Percentiles rank a stretch among this genome's conserved stretches.
These are phyloP conservation scores for Entomortierella beljakovae DNA, from an alignment of 192 early-diverging fungal species.

Conservation along the genomic window DNA sequence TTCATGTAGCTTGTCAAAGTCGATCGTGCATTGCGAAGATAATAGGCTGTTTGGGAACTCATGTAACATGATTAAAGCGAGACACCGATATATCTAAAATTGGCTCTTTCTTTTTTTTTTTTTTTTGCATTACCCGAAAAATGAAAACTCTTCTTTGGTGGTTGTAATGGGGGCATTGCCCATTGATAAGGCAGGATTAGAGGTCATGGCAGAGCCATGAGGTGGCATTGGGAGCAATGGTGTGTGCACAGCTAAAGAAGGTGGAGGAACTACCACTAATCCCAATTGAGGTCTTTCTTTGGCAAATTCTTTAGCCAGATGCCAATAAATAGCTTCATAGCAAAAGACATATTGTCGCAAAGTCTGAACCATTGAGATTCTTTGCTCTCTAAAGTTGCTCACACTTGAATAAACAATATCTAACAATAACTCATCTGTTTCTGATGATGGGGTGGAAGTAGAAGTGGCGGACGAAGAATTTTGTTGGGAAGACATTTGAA, in stretches of 20 bases:
- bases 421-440: slow-evolving; percentile 12
- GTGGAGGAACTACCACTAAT: slow-evolving; percentile 18
- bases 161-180: slow-evolving; percentile 28
- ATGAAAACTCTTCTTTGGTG: slow-evolving; percentile 34
- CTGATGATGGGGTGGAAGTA: background rate
- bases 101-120: too few relatives aligned
- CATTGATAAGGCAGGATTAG: slow-evolving; percentile 26
- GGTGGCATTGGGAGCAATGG: slow-evolving; percentile 36
- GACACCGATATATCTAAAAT: too few relatives aligned
- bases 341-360: slow-evolving; percentile 85
- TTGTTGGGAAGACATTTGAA: too few relatives aligned
- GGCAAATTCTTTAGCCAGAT: slow-evolving; percentile 31
- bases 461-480: too few relatives aligned
- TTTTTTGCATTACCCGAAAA: slow-evolving; percentile 48
- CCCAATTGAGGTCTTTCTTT: slow-evolving; percentile 29
- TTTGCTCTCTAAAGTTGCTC: slow-evolving; percentile 76
- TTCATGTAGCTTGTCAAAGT: too few relatives aligned
- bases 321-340: slow-evolving; percentile 82
- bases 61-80: too few relatives aligned
- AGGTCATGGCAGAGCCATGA: background rate
- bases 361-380: slow-evolving; percentile 88
- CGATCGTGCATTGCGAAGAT: too few relatives aligned
- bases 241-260: slow-evolving; percentile 40
- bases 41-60: too few relatives aligned
- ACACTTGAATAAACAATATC: slow-evolving; percentile 76